Percentiles rank a stretch among this genome's conserved stretches.
Conservation (phyloP, 768 basidiomycete genomes). For the Phanerodontia chrysosporium region DNA sequence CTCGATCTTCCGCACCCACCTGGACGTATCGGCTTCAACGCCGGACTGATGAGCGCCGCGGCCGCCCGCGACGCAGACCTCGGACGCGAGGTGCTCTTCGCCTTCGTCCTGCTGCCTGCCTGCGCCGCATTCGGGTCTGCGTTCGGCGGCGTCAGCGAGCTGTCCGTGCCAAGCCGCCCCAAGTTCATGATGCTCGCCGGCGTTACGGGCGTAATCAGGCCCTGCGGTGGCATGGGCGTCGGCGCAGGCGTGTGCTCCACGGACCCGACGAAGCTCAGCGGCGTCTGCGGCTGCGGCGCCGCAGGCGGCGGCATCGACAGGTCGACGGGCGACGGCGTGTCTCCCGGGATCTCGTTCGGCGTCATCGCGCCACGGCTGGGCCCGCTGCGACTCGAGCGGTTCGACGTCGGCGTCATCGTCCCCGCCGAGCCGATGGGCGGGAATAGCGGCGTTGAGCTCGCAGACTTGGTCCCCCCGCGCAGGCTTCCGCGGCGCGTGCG, state of each 20-base stretch:
- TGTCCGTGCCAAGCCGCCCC: slow-evolving; percentile 53
- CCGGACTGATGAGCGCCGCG: slow-evolving; percentile 41
- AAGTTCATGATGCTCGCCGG: slow-evolving; percentile 94
- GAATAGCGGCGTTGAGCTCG: slow-evolving; percentile 57
- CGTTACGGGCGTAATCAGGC: slow-evolving; percentile 70
- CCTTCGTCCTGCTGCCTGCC: slow-evolving; percentile 21
- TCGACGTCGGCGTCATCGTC: slow-evolving; percentile 35
- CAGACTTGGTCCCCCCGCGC: slow-evolving; percentile 40
- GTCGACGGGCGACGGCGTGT: slow-evolving; percentile 86
- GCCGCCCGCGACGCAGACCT: slow-evolving; percentile 3
- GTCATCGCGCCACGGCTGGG: not conserved
- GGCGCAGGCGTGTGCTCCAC: not conserved
- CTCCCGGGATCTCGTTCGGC: slow-evolving; percentile 27
- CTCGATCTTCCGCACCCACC: slow-evolving; percentile 49
- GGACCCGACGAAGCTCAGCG: not conserved
- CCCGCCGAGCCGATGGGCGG: slow-evolving; percentile 27
- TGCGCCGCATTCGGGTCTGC: slow-evolving; percentile 15
- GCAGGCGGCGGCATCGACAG: slow-evolving; percentile 86
- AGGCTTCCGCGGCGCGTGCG: slow-evolving; percentile 6
- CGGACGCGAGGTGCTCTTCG: slow-evolving; percentile 20
- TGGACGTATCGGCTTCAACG: slow-evolving; percentile 70
- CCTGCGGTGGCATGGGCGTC: slow-evolving; percentile 4
- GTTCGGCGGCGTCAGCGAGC: slow-evolving; percentile 33
- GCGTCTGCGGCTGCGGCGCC: slow-evolving; percentile 30
- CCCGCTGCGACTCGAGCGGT: not conserved